Percentiles rank a stretch among this genome's conserved stretches.
Evolutionary conservation across 2,329 filamentous ascomycete genomes (phyloP).

Genomic region (Talaromyces sp.): DNA sequence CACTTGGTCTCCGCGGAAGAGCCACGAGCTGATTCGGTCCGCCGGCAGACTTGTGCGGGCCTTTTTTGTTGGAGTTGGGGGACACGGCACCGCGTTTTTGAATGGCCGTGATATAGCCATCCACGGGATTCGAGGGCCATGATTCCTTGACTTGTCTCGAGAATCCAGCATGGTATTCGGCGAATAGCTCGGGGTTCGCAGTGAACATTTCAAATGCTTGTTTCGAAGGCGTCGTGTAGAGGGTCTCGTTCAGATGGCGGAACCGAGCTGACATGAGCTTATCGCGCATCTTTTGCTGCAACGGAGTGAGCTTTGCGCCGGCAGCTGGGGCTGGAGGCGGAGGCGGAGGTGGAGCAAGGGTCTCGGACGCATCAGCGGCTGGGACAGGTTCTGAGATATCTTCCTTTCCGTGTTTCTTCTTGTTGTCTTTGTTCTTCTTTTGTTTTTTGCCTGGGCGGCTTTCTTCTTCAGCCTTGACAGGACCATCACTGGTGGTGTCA

Average conservation of each 20-base stretch:
- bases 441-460: constrained; percentile 16
- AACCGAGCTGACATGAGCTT: constrained; percentile 95
- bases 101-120: constrained; percentile 74
- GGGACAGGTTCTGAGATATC: neutral
- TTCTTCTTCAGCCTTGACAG: constrained; percentile 22
- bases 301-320: constrained; percentile 70
- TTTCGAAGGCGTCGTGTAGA: constrained; percentile 85
- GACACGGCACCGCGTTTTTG: constrained; percentile 58
- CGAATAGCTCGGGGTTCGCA: constrained; percentile 85
- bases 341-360: constrained; percentile 13
- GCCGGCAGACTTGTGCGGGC: constrained; percentile 18
- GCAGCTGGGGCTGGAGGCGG: constrained; percentile 39
- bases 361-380: neutral
- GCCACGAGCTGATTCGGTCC: constrained; percentile 32
- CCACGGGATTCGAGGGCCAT: constrained; percentile 95
- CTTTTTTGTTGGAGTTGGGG: constrained; percentile 35
- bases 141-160: constrained; percentile 82
- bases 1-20: constrained; percentile 65
- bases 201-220: constrained; percentile 81
- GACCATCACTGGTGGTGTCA: constrained; percentile 15
- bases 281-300: constrained; percentile 89
- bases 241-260: constrained; percentile 92
- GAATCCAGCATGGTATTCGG: constrained; percentile 95
- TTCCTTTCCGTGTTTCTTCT: constrained; percentile 13
- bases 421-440: constrained; percentile 15